Evolutionary conservation across 2,329 filamentous ascomycete genomes (phyloP).

Genomic region (Alternaria gansuensis): DNA sequence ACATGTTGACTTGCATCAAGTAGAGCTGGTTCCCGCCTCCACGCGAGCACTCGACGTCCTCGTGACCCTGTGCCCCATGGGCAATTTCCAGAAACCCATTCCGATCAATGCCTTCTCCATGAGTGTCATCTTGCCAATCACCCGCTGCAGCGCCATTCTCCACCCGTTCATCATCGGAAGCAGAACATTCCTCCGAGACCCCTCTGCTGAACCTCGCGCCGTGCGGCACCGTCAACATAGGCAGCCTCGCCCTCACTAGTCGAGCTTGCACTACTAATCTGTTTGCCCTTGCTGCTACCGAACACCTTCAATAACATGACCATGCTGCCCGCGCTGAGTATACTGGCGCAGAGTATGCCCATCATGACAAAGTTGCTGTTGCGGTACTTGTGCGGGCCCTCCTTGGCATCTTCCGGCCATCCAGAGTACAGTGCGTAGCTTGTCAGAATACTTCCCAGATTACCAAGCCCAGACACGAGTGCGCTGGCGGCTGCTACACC

Average conservation of each 20-base stretch:
- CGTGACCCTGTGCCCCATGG: constrained; percentile 33
- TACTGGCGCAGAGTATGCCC: constrained; percentile 81
- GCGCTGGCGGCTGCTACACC: constrained; percentile 87
- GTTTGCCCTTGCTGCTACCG: constrained; percentile 49
- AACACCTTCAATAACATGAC: constrained; percentile 66
- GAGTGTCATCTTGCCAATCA: constrained; percentile 13
- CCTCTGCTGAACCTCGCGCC: constrained; percentile 54
- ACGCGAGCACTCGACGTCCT: constrained; percentile 27
- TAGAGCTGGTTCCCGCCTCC: constrained; percentile 20
- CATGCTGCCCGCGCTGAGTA: constrained; percentile 75
- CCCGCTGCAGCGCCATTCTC: constrained; percentile 12
- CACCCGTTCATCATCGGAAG: constrained; percentile 32
- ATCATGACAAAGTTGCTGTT: constrained; percentile 90
- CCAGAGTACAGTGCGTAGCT: constrained; percentile 90
- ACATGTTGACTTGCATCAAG: constrained; percentile 45
- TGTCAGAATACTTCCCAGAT: constrained; percentile 84
- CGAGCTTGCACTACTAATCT: constrained; percentile 45
- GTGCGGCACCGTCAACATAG: constrained; percentile 53
- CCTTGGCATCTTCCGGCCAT: constrained; percentile 75
- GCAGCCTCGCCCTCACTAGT: constrained; percentile 64
- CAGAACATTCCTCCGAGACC: constrained; percentile 51
- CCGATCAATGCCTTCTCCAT: constrained; percentile 17
- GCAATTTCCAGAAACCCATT: constrained; percentile 21
- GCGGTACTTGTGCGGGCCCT: constrained; percentile 74
- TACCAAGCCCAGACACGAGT: constrained; percentile 85